Conservation (phyloP, 2,329 filamentous ascomycete genomes). For the Fusarium humuli region DNA sequence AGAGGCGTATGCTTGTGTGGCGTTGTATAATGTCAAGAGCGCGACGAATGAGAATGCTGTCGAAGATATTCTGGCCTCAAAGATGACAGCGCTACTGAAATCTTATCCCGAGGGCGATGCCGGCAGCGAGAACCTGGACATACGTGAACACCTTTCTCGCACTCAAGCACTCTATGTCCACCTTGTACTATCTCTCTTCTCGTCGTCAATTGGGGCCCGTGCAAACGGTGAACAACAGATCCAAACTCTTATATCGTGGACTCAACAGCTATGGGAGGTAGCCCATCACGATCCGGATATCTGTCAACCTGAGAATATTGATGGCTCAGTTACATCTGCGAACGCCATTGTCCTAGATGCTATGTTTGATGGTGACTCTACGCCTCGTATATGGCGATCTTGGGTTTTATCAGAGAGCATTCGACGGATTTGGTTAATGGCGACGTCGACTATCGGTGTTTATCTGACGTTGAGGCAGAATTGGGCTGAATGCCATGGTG, state of each 20-base stretch:
- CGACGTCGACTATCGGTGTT: constrained; percentile 10
- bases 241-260: constrained; percentile 10
- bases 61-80: background rate
- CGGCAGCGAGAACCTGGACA: background rate
- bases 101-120: accelerated
- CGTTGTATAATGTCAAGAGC: background rate
- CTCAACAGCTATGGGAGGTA: constrained; percentile 2
- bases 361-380: background rate
- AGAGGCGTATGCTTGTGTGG: constrained; percentile 7
- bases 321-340: background rate
- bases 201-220: background rate
- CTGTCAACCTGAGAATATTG: background rate
- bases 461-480: constrained; percentile 5
- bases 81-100: background rate
- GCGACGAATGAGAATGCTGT: background rate
- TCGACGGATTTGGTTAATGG: constrained; percentile 12
- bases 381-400: constrained; percentile 5
- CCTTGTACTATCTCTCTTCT: background rate
- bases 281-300: constrained; percentile 9
- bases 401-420: constrained; percentile 22
- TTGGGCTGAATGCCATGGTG: constrained; percentile 18
- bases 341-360: background rate
- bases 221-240: constrained; percentile 1
- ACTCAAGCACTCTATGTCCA: constrained; percentile 6
- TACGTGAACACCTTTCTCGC: constrained; percentile 10